phyloP scores from a whole-genome alignment of 2,329 filamentous ascomycete species.

The Zymoseptoria crescenta region DNA sequence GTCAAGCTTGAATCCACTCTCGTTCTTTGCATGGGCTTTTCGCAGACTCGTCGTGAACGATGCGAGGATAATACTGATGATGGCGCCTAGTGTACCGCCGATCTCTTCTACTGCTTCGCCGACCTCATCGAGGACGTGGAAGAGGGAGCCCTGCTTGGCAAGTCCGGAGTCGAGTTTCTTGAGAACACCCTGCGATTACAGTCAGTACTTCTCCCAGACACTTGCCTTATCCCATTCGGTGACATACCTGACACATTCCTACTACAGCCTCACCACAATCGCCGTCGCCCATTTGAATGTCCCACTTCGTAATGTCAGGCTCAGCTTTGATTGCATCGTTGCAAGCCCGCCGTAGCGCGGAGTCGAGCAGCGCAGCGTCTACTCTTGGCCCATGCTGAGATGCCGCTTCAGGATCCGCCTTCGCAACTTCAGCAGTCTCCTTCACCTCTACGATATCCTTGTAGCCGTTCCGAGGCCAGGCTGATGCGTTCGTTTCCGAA shows the following conservation, averaged over 20 bases:
- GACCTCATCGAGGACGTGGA: slow-evolving; percentile 29
- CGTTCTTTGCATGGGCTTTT: slow-evolving; percentile 23
- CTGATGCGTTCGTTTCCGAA: slow-evolving; percentile 43
- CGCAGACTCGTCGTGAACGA: slow-evolving; percentile 34
- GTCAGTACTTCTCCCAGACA: not conserved
- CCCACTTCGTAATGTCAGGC: slow-evolving; percentile 55
- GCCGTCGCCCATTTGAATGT: slow-evolving; percentile 57
- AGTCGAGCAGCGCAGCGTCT: slow-evolving; percentile 27
- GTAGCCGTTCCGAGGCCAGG: slow-evolving; percentile 45
- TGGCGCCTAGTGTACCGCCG: slow-evolving; percentile 32
- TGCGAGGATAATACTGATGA: slow-evolving; percentile 32
- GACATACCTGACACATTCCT: slow-evolving; percentile 25
- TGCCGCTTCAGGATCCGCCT: slow-evolving; percentile 33
- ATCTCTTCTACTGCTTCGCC: slow-evolving; percentile 30
- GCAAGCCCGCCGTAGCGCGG: slow-evolving; percentile 36
- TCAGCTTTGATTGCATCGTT: slow-evolving; percentile 49
- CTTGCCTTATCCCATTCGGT: not conserved
- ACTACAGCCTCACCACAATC: slow-evolving; percentile 54
- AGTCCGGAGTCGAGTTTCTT: slow-evolving; percentile 26
- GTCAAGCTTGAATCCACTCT: slow-evolving; percentile 18
- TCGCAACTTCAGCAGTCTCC: slow-evolving; percentile 16
- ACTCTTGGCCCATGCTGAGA: slow-evolving; percentile 21
- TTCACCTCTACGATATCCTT: slow-evolving; percentile 8
- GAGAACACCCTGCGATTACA: slow-evolving; percentile 17
- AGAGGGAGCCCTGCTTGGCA: slow-evolving; percentile 22